Conservation (phyloP, 768 basidiomycete species). For the Amanita thiersii region DNA sequence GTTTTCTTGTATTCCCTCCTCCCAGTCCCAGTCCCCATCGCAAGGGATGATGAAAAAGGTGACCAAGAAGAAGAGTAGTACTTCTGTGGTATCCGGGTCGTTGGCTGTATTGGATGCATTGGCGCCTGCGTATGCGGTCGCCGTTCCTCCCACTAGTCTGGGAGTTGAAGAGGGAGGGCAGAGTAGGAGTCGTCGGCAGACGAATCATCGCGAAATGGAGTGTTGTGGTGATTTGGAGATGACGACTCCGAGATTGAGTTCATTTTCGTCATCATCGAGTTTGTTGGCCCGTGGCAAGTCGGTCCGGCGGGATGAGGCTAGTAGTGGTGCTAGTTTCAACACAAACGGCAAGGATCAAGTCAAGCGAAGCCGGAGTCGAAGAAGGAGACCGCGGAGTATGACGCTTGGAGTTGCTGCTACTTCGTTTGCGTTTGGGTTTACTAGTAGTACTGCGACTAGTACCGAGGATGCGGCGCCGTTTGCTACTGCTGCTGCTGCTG, state of each 20-base stretch:
- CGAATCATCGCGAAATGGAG: too few relatives aligned
- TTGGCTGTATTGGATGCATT: too few relatives aligned
- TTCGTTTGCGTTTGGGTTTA: too few relatives aligned
- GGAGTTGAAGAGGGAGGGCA: too few relatives aligned
- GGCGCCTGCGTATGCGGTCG: neutral
- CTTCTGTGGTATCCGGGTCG: neutral
- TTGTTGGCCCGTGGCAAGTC: neutral
- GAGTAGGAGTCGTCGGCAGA: neutral
- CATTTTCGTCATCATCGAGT: neutral
- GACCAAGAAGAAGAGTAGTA: too few relatives aligned
- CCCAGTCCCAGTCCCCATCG: conserved; percentile 2
- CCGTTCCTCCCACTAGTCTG: neutral
- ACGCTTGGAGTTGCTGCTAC: neutral
- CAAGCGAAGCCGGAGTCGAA: neutral
- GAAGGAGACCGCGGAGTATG: neutral
- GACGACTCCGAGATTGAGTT: neutral
- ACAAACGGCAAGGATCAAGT: too few relatives aligned
- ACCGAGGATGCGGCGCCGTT: too few relatives aligned
- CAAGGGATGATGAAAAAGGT: too few relatives aligned
- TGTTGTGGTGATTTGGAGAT: too few relatives aligned
- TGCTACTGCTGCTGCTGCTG: too few relatives aligned
- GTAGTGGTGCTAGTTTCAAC: too few relatives aligned
- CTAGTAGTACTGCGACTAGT: neutral
- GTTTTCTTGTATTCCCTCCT: conserved; percentile 13
- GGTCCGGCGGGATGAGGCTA: too few relatives aligned